Conservation (phyloP, 2,329 filamentous ascomycete species). For the Cladophialophora chaetospira region DNA sequence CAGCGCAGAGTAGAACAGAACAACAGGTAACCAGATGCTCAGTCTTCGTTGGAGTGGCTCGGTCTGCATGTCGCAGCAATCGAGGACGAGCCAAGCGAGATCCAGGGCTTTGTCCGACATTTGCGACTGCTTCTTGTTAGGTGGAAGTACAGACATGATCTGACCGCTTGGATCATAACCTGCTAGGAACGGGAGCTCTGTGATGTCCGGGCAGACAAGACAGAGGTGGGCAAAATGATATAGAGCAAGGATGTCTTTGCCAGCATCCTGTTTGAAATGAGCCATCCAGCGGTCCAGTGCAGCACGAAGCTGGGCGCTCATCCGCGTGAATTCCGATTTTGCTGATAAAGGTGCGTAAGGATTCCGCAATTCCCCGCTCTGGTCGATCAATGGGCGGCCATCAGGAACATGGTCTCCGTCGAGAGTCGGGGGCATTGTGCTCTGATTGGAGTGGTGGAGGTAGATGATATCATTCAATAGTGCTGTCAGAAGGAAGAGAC, state of each 20-base stretch:
- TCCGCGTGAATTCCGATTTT: slow-evolving; percentile 2
- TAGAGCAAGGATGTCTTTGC: slow-evolving; percentile 11
- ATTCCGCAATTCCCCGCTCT: neutral
- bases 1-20: slow-evolving; percentile 10
- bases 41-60: neutral
- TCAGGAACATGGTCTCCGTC: neutral
- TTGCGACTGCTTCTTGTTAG: neutral
- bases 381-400: neutral
- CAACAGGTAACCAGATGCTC: slow-evolving; percentile 12
- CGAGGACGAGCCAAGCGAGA: slow-evolving; percentile 17
- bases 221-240: slow-evolving; percentile 15
- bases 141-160: neutral
- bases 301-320: slow-evolving; percentile 5
- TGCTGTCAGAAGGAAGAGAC: slow-evolving; percentile 8
- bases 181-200: slow-evolving; percentile 7
- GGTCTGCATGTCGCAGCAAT: slow-evolving; percentile 2
- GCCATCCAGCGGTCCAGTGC: slow-evolving; percentile 11
- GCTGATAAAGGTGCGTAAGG: slow-evolving; percentile 8
- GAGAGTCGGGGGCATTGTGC: neutral
- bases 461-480: slow-evolving; percentile 16
- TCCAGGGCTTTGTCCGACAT: slow-evolving; percentile 16
- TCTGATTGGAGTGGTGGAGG: slow-evolving; percentile 3
- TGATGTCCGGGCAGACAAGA: slow-evolving; percentile 10
- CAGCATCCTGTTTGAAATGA: slow-evolving; percentile 10
- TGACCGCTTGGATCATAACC: slow-evolving; percentile 2